phyloP scores from a whole-genome alignment of 306 rosid genomes.

The Sindora glabra region DNA sequence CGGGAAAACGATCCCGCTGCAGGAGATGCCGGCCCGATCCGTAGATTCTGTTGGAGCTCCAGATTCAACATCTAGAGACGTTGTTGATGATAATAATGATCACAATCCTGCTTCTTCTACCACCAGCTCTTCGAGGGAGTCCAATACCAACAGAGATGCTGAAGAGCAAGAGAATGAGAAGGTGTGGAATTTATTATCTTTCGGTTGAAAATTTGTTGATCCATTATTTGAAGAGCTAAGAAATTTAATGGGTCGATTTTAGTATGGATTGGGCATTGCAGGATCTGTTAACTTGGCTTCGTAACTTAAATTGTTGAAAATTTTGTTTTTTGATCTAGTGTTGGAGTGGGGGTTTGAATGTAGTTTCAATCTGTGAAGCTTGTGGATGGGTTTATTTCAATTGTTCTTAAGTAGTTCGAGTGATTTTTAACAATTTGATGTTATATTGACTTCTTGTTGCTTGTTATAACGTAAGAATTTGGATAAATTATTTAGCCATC shows the following conservation, averaged over 20 bases:
- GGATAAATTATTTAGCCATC: conserved; percentile 9
- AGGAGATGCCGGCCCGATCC: conserved; percentile 8
- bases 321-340: background rate
- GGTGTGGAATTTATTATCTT: conserved; percentile 5
- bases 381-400: conserved; percentile 8
- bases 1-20: conserved; percentile 64
- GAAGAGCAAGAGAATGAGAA: conserved; percentile 15
- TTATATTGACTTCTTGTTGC: conserved; percentile 4
- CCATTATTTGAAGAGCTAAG: conserved; percentile 11
- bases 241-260: conserved; percentile 9
- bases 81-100: conserved; percentile 7
- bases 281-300: conserved; percentile 18
- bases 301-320: background rate
- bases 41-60: conserved; percentile 9
- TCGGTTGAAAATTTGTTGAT: background rate
- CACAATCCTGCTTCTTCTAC: conserved; percentile 14
- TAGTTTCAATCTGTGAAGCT: conserved; percentile 4
- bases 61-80: background rate
- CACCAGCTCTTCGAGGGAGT: conserved; percentile 20
- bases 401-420: background rate
- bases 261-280: conserved; percentile 16
- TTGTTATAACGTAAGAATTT: background rate
- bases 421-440: background rate
- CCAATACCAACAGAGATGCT: conserved; percentile 15
- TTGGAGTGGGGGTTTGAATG: background rate